A percentile compares a stretch with the other conserved stretches of the same genome.
Conservation (phyloP, 257 asterid species). For the Eustoma russellianum region DNA sequence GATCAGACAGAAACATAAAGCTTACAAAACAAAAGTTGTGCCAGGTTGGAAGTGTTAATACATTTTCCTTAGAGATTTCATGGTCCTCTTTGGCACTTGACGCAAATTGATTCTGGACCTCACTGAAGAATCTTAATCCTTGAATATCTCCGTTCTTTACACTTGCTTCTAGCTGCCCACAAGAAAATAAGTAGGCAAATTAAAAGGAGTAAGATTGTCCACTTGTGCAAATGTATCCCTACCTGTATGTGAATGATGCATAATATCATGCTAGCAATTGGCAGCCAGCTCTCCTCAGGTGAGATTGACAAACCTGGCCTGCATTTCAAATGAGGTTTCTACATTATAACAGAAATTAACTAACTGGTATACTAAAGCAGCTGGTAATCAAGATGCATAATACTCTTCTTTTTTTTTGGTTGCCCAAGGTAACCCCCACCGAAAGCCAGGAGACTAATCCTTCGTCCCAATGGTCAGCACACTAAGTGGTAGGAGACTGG, state of each 20-base stretch:
- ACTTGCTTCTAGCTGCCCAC: slow-evolving; percentile 74
- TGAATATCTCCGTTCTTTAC: slow-evolving; percentile 60
- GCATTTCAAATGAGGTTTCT: slow-evolving; percentile 1
- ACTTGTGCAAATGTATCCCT: slow-evolving; percentile 7
- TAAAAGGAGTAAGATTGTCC: slow-evolving; percentile 11
- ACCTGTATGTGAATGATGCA: slow-evolving; percentile 92
- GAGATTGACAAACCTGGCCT: slow-evolving; percentile 82
- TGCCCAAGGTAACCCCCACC: too few relatives aligned
- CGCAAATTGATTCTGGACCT: slow-evolving; percentile 32
- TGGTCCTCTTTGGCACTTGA: slow-evolving; percentile 19
- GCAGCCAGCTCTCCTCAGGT: slow-evolving; percentile 98
- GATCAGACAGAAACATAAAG: slow-evolving; percentile 14
- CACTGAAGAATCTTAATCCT: slow-evolving; percentile 45
- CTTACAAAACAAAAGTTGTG: neutral
- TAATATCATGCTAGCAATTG: slow-evolving; percentile 81
- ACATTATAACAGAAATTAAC: neutral
- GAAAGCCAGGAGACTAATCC: too few relatives aligned
- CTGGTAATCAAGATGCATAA: too few relatives aligned
- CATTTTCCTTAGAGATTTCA: slow-evolving; percentile 36
- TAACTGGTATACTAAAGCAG: too few relatives aligned
- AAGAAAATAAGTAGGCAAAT: slow-evolving; percentile 9
- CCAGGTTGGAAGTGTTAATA: slow-evolving; percentile 16
- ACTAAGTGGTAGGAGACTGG: too few relatives aligned
- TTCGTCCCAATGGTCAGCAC: too few relatives aligned
- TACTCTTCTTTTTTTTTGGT: too few relatives aligned